Conservation (phyloP, 2,329 filamentous ascomycete species). For the Cordyceps cateniannulata region DNA sequence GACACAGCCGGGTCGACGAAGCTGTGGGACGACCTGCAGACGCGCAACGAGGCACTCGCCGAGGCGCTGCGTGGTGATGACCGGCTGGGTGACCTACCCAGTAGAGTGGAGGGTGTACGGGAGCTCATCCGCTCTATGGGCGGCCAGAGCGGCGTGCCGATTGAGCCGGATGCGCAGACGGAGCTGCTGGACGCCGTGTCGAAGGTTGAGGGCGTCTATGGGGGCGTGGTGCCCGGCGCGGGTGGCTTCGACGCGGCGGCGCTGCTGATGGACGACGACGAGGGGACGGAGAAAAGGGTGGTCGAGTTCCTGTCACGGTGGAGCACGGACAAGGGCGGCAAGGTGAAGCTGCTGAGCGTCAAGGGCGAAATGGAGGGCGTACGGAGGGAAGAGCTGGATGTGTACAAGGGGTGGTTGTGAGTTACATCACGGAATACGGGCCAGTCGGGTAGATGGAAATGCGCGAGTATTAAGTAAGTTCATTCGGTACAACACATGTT, state of each 20-base stretch:
- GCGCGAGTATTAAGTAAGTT: too few relatives aligned
- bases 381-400: conserved; percentile 36
- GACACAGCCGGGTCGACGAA: conserved; percentile 56
- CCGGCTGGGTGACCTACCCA: conserved; percentile 35
- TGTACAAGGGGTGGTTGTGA: conserved; percentile 39
- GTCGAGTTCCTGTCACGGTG: conserved; percentile 59
- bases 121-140: conserved; percentile 73
- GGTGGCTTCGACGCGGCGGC: conserved; percentile 90
- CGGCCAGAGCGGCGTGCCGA: conserved; percentile 65
- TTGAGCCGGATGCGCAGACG: conserved; percentile 84
- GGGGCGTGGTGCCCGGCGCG: conserved; percentile 88
- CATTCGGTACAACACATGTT: background rate
- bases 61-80: conserved; percentile 49
- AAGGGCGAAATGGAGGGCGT: conserved; percentile 67
- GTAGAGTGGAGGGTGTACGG: conserved; percentile 45
- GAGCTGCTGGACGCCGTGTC: conserved; percentile 71
- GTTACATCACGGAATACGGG: background rate
- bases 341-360: conserved; percentile 62
- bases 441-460: too few relatives aligned
- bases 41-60: conserved; percentile 65
- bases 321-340: conserved; percentile 51
- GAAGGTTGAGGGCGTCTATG: conserved; percentile 71
- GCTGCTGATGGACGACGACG: conserved; percentile 69
- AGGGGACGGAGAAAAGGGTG: conserved; percentile 54
- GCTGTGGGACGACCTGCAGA: conserved; percentile 72